Conservation (phyloP, 768 basidiomycete genomes). For the Hygrophorus pudorinus region DNA sequence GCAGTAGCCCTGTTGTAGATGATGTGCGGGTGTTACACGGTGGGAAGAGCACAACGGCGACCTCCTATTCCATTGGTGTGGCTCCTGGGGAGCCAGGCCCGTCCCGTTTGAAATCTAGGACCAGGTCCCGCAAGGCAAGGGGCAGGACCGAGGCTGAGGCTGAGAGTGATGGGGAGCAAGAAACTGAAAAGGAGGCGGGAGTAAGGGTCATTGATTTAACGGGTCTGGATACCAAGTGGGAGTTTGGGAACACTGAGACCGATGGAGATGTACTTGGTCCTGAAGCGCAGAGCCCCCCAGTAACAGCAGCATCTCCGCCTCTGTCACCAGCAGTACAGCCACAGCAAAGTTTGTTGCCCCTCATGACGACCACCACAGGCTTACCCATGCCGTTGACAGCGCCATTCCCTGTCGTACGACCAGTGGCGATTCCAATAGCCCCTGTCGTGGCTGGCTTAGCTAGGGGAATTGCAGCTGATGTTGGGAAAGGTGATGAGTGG, state of each 20-base stretch:
- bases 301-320: neutral
- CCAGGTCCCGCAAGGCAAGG: conserved; percentile 15
- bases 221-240: conserved; percentile 33
- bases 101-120: conserved; percentile 20
- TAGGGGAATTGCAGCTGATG: neutral
- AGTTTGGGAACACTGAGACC: conserved; percentile 41
- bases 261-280: neutral
- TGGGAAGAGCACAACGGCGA: conserved; percentile 14
- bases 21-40: neutral
- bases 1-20: neutral
- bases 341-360: neutral
- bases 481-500: conserved; percentile 25
- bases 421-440: neutral
- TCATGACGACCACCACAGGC: neutral
- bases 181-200: conserved; percentile 3
- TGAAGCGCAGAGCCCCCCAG: neutral
- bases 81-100: conserved; percentile 18
- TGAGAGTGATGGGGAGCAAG: neutral
- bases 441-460: neutral
- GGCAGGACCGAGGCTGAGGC: conserved; percentile 10
- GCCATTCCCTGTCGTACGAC: conserved; percentile 2
- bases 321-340: neutral
- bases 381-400: neutral
- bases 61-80: conserved; percentile 37
- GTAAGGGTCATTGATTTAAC: conserved; percentile 22